Evolutionary conservation across 768 basidiomycete species (phyloP), one percentile per base, ranked within the genome.

Genomic region (Cystofilobasidium bisporidii): DNA sequence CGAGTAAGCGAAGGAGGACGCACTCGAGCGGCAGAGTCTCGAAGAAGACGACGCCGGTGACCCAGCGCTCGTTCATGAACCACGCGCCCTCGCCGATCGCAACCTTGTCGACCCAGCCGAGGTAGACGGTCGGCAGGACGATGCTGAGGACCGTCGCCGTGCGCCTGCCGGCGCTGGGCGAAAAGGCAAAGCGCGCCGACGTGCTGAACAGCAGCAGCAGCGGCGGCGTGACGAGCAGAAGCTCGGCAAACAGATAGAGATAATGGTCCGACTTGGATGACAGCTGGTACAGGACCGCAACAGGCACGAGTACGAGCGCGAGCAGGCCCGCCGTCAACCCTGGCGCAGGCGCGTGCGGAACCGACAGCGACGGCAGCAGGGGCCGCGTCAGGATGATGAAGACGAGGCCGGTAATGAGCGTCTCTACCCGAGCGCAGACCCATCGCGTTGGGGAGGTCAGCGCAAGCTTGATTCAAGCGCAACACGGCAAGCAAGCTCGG

Each of bases 361-460:
- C 30, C 26, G 62, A 48, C n/a, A 63, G 62, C 14, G 62, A 45
- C 10, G 62, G 62, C 5, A 63, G 62, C 28, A 63, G 62, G 5
- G 45, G 62, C 12, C 62, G 28, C 18, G 62, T 43, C 5, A 53
- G 30, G 26, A 63, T 30, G 8, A 45, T 40, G 62, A 53, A 45
- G 30, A 36, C 10, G 22, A 63, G 33, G 28, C 40, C 43, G 3
- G 62, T 63, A 36, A 63, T 28, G 47, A 33, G n/a, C 33, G 62
- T 63, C 38, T 63, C 58, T 60, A 33, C 55, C n/a, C 9, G 50
- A n/a, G 28, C n/a, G n/a, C n/a, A n/a, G n/a, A n/a, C n/a, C n/a
- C n/a, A n/a, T n/a, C n/a, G n/a, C n/a, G n/a, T n/a, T n/a, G n/a
- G n/a, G n/a, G 28, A 30, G n/a, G 8, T n/a, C 28, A 53, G 9